phyloP scores from a whole-genome alignment of 2,329 filamentous ascomycete genomes.

The Aureobasidium sp. region DNA sequence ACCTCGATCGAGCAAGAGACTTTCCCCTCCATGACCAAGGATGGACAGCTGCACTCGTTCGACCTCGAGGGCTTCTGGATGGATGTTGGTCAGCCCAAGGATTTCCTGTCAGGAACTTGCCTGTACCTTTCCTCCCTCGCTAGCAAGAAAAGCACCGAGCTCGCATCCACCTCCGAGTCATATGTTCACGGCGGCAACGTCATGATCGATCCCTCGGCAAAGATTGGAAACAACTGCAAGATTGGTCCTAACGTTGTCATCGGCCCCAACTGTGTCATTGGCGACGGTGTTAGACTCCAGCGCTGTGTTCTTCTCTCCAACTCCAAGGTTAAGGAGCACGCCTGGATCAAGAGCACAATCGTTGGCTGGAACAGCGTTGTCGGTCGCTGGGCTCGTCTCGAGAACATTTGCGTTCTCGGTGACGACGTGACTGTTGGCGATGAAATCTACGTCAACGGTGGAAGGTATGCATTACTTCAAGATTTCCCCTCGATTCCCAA shows the following conservation, averaged over 20 bases:
- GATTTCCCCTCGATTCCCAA: not conserved
- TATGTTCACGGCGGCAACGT: constrained; percentile 93
- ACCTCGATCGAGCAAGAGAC: constrained; percentile 99
- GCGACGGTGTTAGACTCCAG: constrained; percentile 89
- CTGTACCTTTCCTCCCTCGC: constrained; percentile 89
- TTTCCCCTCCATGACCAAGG: constrained; percentile 87
- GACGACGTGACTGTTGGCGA: constrained; percentile 97
- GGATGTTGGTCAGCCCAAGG: constrained; percentile 97
- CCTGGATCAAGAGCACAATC: constrained; percentile 98
- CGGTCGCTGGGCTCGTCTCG: constrained; percentile 88
- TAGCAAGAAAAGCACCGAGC: constrained; percentile 81
- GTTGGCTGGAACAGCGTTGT: constrained; percentile 97
- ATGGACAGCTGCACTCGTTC: constrained; percentile 89
- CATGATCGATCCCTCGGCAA: constrained; percentile 85
- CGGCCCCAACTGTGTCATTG: constrained; percentile 83
- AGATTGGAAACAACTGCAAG: constrained; percentile 97
- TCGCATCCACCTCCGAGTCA: constrained; percentile 64
- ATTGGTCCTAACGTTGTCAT: constrained; percentile 97
- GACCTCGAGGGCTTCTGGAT: constrained; percentile 99
- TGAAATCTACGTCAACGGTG: constrained; percentile 97
- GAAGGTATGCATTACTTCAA: constrained; percentile 30
- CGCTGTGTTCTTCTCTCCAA: constrained; percentile 82
- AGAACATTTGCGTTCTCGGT: constrained; percentile 96
- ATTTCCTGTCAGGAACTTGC: constrained; percentile 93
- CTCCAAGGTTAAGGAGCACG: constrained; percentile 96